These are phyloP conservation scores for Ophiocordyceps australis DNA, from an alignment of 2,329 filamentous ascomycete genomes.

Conservation along the genomic window DNA sequence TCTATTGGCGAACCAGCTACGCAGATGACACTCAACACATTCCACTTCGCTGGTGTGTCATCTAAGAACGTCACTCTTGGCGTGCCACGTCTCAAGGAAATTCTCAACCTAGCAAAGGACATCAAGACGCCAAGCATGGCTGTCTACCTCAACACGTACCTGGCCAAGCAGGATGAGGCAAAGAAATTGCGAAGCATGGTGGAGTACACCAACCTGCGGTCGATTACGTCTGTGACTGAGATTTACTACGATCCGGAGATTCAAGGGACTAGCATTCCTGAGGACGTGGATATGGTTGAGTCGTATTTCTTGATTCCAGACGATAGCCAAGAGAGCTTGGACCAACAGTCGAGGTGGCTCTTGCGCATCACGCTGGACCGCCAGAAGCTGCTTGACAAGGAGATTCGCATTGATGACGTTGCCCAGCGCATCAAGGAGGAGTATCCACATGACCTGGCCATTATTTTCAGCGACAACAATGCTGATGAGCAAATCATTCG, in stretches of 20 bases:
- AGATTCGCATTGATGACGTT: conserved; percentile 78
- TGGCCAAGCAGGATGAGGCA: conserved; percentile 57
- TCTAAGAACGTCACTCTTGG: conserved; percentile 99
- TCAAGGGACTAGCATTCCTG: conserved; percentile 65
- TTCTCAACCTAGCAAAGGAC: conserved; percentile 91
- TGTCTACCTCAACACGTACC: conserved; percentile 55
- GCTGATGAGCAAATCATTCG: conserved; percentile 90
- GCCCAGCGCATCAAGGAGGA: conserved; percentile 77
- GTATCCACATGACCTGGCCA: conserved; percentile 67
- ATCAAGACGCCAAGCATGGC: conserved; percentile 98
- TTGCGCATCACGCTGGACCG: conserved; percentile 85
- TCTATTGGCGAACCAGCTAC: conserved; percentile 98
- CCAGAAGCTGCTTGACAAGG: conserved; percentile 90
- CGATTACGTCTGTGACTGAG: conserved; percentile 80
- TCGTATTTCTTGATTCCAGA: conserved; percentile 93
- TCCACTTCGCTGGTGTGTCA: conserved; percentile 99
- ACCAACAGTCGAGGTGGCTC: conserved; percentile 84
- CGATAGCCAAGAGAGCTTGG: conserved; percentile 40
- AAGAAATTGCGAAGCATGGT: conserved; percentile 77
- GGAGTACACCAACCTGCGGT: conserved; percentile 85
- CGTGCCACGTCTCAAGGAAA: conserved; percentile 98
- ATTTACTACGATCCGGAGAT: conserved; percentile 96
- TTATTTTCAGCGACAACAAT: conserved; percentile 97
- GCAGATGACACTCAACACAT: conserved; percentile 98
- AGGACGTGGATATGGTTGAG: conserved; percentile 85